Percentiles rank a stretch among this genome's conserved stretches.
These are phyloP conservation scores for Suhomyces bolitotheri DNA, from an alignment of 1,139 yeast species.

Conservation along the genomic window DNA sequence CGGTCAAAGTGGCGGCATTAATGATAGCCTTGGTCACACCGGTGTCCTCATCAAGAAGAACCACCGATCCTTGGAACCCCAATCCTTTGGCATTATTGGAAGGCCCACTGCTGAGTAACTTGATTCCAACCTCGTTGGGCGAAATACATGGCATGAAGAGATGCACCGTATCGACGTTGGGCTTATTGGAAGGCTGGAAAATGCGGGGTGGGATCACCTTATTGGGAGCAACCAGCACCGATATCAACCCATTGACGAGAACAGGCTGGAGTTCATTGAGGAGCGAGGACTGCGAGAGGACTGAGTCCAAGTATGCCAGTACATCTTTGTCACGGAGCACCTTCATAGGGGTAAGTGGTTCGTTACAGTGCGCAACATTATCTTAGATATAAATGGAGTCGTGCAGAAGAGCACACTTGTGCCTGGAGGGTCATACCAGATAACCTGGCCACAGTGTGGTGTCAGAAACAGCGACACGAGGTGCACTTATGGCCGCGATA, in stretches of 20 bases:
- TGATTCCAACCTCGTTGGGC: slow-evolving; percentile 45
- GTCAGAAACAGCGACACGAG: not conserved
- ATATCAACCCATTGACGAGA: slow-evolving; percentile 26
- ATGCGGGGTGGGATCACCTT: slow-evolving; percentile 40
- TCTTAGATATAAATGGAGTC: not conserved
- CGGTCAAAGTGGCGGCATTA: slow-evolving; percentile 62
- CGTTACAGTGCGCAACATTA: not conserved
- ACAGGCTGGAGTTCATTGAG: slow-evolving; percentile 29
- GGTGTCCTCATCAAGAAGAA: slow-evolving; percentile 48
- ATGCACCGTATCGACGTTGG: slow-evolving; percentile 43
- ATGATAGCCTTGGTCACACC: slow-evolving; percentile 56
- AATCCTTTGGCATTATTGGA: slow-evolving; percentile 32
- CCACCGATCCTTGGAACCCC: slow-evolving; percentile 56
- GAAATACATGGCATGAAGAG: slow-evolving; percentile 67
- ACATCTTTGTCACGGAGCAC: slow-evolving; percentile 30
- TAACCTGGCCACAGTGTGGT: not conserved
- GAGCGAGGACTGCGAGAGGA: slow-evolving; percentile 22
- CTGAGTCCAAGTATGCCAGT: slow-evolving; percentile 17
- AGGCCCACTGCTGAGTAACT: slow-evolving; percentile 53
- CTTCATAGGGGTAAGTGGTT: slow-evolving; percentile 25
- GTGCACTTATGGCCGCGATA: slow-evolving; percentile 1
- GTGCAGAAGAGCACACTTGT: not conserved
- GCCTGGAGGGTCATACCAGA: not conserved
- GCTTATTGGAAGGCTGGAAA: slow-evolving; percentile 29
- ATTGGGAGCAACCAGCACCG: slow-evolving; percentile 24